Evolutionary conservation across 495 filamentous ascomycete species (phyloP).

Genomic region (Glonium stellatum): DNA sequence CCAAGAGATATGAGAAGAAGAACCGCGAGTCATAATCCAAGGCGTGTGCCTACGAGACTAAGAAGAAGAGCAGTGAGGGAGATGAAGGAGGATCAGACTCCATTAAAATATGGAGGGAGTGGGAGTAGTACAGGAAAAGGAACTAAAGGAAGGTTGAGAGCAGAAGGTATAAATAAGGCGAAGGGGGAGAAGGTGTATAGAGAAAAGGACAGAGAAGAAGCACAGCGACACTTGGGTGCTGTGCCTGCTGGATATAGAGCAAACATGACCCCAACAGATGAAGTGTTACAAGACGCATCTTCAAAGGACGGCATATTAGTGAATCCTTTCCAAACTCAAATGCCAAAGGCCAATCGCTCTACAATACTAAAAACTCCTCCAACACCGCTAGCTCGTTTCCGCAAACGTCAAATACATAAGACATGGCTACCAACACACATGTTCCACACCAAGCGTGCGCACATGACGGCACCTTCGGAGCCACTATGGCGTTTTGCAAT

Average conservation of each 20-base stretch:
- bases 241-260: not conserved
- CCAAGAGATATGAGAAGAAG: slow-evolving; percentile 75
- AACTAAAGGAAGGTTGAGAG: slow-evolving; percentile 56
- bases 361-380: slow-evolving; percentile 61
- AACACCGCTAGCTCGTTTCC: slow-evolving; percentile 61
- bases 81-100: slow-evolving; percentile 89
- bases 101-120: slow-evolving; percentile 64
- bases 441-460: slow-evolving; percentile 87
- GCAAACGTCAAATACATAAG: slow-evolving; percentile 81
- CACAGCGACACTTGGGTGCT: not conserved
- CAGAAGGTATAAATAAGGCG: slow-evolving; percentile 71
- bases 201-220: not conserved
- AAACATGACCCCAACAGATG: not conserved
- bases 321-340: not conserved
- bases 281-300: no score
- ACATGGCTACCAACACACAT: slow-evolving; percentile 93
- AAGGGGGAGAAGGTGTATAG: slow-evolving; percentile 36
- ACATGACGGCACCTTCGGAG: slow-evolving; percentile 69
- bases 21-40: slow-evolving; percentile 92
- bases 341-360: slow-evolving; percentile 33
- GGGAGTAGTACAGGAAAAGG: slow-evolving; percentile 59
- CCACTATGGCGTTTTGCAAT: slow-evolving; percentile 86
- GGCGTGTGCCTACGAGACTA: slow-evolving; percentile 77
- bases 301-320: not conserved
- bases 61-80: slow-evolving; percentile 64